Base-by-base conservation (phyloP, 2,329 filamentous ascomycete genomes). In the Clarireedia hainanense region DNA sequence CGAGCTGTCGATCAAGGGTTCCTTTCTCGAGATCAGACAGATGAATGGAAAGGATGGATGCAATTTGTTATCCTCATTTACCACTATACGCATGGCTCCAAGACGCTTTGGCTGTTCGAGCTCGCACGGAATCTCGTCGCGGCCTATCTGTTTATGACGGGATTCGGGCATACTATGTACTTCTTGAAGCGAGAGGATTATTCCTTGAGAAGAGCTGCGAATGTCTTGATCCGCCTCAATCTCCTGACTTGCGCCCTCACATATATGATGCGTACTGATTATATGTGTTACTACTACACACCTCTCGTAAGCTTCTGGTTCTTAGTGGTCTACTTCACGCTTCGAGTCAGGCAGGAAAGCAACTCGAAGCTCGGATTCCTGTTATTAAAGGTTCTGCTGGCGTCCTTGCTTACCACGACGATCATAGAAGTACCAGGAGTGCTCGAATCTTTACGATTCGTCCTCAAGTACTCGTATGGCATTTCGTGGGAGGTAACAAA, bases 31-130 rank as follows among this genome's bases (percentile, higher is more conserved):
- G 72, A 77, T 47, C 80, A 85, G 61, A 80, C 79, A 0, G 76
- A 85, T 58, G 84, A 86, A 65, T 84, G 81, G 76, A 86, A 85
- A 69, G 84, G 84, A 2, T 79, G 80, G 74, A 82, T 86, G 79
- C 81, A 85, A 60, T 73, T 74, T 14, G 68, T 76, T 17, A 71
- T 80, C 45, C 68, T 84, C 17, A 69, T 81, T 12, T 85, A 83
- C 62, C 77, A 83, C 58, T 85, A 81, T 66, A 79, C 80, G 36
- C 75, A 77, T 20, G 77, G 75, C 26, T 79, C 75, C 6, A 71
- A 72, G 58, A 65, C 70, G 2, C 66, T 80, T 4, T 75, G 75
- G 64, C 73, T 81, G 34, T 81, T 83, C 68, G 74, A 80, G 62
- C 69, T 80, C 51, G 70, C 80, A 12, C 76, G 80, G 15, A 65